Base-by-base conservation (phyloP, 2,329 filamentous ascomycete genomes). In the Xylariaceae sp. region DNA sequence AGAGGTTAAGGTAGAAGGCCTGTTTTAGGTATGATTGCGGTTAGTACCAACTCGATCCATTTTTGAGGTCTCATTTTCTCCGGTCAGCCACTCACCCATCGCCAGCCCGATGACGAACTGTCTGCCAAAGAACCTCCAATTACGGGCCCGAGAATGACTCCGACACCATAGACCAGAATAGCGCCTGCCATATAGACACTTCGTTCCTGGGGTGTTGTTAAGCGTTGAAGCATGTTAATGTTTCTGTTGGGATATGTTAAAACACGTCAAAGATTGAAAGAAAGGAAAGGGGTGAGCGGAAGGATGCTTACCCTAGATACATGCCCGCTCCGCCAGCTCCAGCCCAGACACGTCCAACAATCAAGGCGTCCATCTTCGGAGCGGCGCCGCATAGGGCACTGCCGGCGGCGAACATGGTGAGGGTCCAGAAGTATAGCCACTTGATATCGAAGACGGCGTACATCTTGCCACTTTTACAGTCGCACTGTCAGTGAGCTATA, bases 101-200 rank as follows among this genome's bases (percentile, higher is more conserved):
- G 32, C 32, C 32, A 34, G 21, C 19, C 26, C 5, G 8, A 15
- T 16, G 26, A 34, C 5, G 27, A 28, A 19, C 32, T 40, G 13
- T 35, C 26, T 4, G 37, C 18, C 5, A 27, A 15, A 17, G 31
- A 26, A n/a, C 70, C 69, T 9, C 69, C 68, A 9, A 72, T 55
- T 8, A 73, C 57, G 1, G 65, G 65, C 0, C 65, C 66, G 3
- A 68, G 45, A 17, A 64, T 54, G 2, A 55, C 53, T 5, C 65
- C 66, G 12, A 59, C 14, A 9, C 62, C 64, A 57, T 59, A 67
- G 3, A 48, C 44, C 2, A 62, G 37, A 1, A 55, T 57, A 2
- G 33, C 41, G 11, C 24, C 28, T 9, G 42, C 34, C 50, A 45
- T 55, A 40, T 63, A 67, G 2, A 54, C 23, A 0, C 52, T 44